Percentiles rank a stretch among this genome's conserved stretches.
Conservation (phyloP, 2,329 filamentous ascomycete species). For the Xylaria sp. region DNA sequence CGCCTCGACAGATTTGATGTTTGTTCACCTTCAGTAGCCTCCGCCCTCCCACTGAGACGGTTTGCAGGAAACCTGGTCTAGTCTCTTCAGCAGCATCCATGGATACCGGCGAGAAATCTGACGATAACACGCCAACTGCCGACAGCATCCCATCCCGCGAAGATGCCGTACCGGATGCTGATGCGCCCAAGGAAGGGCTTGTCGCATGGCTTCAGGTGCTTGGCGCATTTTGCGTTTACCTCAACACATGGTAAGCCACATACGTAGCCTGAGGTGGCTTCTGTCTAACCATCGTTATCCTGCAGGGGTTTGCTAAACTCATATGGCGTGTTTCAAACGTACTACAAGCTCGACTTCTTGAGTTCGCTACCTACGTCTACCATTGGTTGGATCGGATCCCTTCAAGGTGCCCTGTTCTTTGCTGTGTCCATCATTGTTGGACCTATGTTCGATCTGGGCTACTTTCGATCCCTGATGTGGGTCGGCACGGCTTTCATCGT, state of each 20-base stretch:
- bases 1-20: not conserved
- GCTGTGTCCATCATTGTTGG: constrained; percentile 35
- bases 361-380: constrained; percentile 28
- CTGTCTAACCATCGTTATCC: constrained; percentile 1
- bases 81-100: constrained; percentile 2
- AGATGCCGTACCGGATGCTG: constrained; percentile 2
- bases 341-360: constrained; percentile 36
- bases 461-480: constrained; percentile 35
- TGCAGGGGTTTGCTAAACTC: constrained; percentile 40
- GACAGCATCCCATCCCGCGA: not conserved
- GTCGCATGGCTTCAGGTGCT: constrained; percentile 41
- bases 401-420: constrained; percentile 40
- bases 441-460: constrained; percentile 40
- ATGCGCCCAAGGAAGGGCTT: not conserved
- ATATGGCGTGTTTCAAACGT: constrained; percentile 43
- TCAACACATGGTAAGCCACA: constrained; percentile 39
- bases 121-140: not conserved
- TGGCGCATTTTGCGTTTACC: constrained; percentile 37
- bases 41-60: not conserved
- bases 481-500: constrained; percentile 34
- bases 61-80: not conserved
- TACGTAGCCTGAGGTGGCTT: not conserved
- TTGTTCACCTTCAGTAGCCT: not conserved
- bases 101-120: constrained; percentile 8
- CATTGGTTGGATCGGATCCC: constrained; percentile 43